Evolutionary conservation across 2,329 filamentous ascomycete species (phyloP).

Genomic region (Aspergillus neotritici): DNA sequence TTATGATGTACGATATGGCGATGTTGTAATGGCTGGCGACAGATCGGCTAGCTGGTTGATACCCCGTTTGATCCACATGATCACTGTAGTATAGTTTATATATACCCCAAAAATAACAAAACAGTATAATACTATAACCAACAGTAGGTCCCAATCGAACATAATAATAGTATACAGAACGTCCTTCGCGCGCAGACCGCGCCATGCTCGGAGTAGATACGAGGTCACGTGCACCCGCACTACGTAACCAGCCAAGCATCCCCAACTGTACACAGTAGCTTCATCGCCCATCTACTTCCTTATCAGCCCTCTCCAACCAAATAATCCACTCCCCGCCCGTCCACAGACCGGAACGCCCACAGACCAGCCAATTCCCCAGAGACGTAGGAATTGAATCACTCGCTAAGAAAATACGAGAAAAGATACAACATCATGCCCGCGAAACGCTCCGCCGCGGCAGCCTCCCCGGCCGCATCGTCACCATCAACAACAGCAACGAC

Average conservation of each 20-base stretch:
- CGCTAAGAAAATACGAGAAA: neutral
- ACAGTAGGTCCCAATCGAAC: too few species aligned
- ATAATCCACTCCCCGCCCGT: neutral
- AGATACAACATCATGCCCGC: slow-evolving; percentile 11
- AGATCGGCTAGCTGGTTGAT: neutral
- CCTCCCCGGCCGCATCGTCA: slow-evolving; percentile 22
- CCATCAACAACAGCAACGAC: slow-evolving; percentile 26
- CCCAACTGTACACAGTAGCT: slow-evolving; percentile 11
- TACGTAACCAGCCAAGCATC: slow-evolving; percentile 1
- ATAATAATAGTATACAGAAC: too few species aligned
- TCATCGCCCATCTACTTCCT: slow-evolving; percentile 4
- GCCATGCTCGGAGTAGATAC: neutral
- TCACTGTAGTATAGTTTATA: neutral
- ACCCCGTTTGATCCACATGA: neutral
- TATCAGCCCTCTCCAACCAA: neutral
- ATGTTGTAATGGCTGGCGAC: too few species aligned
- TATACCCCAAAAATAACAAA: neutral
- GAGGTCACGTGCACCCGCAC: neutral
- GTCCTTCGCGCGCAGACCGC: too few species aligned
- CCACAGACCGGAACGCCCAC: too few species aligned
- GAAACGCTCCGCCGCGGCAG: slow-evolving; percentile 21
- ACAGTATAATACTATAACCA: too few species aligned
- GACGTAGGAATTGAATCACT: neutral
- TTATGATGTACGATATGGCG: slow-evolving; percentile 6
- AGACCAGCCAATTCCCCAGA: neutral